These are phyloP conservation scores for Daldinia childiae DNA, from an alignment of 495 filamentous ascomycete species.

Conservation along the genomic window DNA sequence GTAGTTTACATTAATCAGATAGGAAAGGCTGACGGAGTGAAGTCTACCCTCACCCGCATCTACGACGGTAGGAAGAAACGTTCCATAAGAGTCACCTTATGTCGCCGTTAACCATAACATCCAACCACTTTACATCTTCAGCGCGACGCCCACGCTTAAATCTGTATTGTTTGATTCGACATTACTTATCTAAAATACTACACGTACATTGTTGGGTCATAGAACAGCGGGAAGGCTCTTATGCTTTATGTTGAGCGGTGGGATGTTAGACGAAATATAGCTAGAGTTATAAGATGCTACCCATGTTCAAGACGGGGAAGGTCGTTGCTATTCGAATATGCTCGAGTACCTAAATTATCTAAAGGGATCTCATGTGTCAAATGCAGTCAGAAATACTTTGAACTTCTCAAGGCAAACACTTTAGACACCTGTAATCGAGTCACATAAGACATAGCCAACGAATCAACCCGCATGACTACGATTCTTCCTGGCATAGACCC, in stretches of 20 bases:
- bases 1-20: neutral
- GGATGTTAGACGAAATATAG: neutral
- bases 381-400: neutral
- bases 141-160: neutral
- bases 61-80: constrained; percentile 8
- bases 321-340: neutral
- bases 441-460: neutral
- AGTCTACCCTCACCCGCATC: neutral
- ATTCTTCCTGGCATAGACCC: no score
- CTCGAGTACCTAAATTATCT: neutral
- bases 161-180: neutral
- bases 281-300: neutral
- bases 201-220: neutral
- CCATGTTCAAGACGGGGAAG: no score
- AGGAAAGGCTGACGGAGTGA: neutral
- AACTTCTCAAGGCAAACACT: neutral
- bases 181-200: constrained; percentile 14
- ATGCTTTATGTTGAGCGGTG: neutral
- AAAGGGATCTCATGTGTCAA: neutral
- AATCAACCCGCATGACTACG: neutral
- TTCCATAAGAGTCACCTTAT: neutral
- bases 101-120: neutral
- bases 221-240: neutral
- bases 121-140: neutral
- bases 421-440: no score